These are phyloP conservation scores for Myochromella boudieri DNA, from an alignment of 768 basidiomycete genomes.

Conservation along the genomic window DNA sequence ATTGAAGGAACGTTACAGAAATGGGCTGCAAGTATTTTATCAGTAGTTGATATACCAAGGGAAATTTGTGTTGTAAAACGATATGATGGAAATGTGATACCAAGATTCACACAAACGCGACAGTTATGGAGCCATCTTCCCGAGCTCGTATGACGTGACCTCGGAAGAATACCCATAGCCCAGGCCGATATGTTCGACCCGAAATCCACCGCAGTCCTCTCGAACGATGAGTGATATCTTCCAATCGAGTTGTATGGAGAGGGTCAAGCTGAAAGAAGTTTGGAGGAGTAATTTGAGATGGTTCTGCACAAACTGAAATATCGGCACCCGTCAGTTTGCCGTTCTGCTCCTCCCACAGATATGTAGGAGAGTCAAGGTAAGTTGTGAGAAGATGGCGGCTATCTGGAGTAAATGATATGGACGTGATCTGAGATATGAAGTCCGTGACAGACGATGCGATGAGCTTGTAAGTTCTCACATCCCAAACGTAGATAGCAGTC, in stretches of 20 bases:
- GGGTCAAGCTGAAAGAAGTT: too few relatives aligned
- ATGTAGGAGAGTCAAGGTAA: not conserved
- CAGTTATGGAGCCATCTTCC: not conserved
- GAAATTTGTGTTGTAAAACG: too few relatives aligned
- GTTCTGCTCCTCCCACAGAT: not conserved
- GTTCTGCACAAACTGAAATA: not conserved
- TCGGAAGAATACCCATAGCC: constrained; percentile 5
- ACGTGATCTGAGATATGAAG: not conserved
- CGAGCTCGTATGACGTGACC: not conserved
- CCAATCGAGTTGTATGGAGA: not conserved
- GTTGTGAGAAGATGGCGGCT: not conserved
- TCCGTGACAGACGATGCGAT: not conserved
- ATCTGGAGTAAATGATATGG: not conserved
- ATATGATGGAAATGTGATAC: too few relatives aligned
- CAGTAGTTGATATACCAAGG: too few relatives aligned
- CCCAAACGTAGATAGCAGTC: constrained; percentile 6
- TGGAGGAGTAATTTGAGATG: too few relatives aligned
- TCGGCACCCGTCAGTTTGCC: not conserved
- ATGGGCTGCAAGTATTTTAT: too few relatives aligned
- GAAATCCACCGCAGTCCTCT: not conserved
- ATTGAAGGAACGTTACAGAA: too few relatives aligned
- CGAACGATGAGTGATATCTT: not conserved
- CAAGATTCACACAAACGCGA: constrained; percentile 1
- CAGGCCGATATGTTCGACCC: not conserved
- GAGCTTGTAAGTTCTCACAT: not conserved